These are phyloP conservation scores for Hygrophila difformis DNA, from an alignment of 257 asterid species.

Conservation along the genomic window DNA sequence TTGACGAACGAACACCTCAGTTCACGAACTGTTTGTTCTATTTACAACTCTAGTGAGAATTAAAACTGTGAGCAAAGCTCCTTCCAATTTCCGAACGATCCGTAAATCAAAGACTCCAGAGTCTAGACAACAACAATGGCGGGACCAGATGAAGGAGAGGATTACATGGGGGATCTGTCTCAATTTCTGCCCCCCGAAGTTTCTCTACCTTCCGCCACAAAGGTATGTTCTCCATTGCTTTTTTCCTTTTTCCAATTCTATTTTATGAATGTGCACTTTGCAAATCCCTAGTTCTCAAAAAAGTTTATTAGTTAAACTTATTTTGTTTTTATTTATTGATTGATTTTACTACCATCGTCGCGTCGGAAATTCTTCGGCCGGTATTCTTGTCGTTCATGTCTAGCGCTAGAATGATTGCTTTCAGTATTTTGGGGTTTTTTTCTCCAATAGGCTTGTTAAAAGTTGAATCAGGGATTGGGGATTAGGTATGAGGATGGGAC, in stretches of 20 bases:
- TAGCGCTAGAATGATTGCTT: neutral
- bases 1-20: too few species aligned
- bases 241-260: neutral
- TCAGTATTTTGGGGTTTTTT: neutral
- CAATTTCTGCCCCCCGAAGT: slow-evolving; percentile 49
- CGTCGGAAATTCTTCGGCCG: neutral
- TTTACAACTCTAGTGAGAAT: too few species aligned
- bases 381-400: neutral
- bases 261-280: neutral
- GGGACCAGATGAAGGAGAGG: slow-evolving; percentile 51
- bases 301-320: neutral
- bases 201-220: slow-evolving; percentile 39
- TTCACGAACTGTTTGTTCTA: too few species aligned
- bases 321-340: too few species aligned
- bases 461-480: slow-evolving; percentile 2
- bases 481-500: neutral
- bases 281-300: slow-evolving; percentile 18
- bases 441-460: neutral
- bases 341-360: neutral
- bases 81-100: too few species aligned
- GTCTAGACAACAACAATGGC: slow-evolving; percentile 33
- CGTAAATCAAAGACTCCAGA: too few species aligned
- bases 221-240: slow-evolving; percentile 34
- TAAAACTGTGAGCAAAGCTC: too few species aligned
- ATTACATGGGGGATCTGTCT: slow-evolving; percentile 93